These are phyloP conservation scores for Cadophora gregata DNA, from an alignment of 2,329 filamentous ascomycete genomes.

Conservation along the genomic window DNA sequence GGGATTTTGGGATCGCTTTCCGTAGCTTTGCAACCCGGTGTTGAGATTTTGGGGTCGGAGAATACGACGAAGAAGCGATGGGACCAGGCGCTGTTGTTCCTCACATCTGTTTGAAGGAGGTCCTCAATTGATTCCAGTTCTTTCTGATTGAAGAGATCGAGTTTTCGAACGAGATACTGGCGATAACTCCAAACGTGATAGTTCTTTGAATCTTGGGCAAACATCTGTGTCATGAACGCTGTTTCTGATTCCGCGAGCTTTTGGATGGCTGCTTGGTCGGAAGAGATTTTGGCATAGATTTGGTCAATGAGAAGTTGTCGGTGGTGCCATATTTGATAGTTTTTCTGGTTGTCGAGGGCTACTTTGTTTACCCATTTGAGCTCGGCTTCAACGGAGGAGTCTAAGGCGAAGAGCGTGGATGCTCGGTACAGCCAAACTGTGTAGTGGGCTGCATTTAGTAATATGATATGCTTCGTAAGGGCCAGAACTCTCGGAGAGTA, in stretches of 20 bases:
- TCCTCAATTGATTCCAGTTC: slow-evolving; percentile 75
- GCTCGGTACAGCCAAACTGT: slow-evolving; percentile 98
- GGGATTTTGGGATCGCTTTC: slow-evolving; percentile 63
- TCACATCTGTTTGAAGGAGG: slow-evolving; percentile 79
- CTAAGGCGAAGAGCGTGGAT: slow-evolving; percentile 72
- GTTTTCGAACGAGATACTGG: slow-evolving; percentile 69
- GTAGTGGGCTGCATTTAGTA: slow-evolving; percentile 95
- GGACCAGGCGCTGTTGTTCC: slow-evolving; percentile 98
- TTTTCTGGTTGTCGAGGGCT: slow-evolving; percentile 86
- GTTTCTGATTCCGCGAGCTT: slow-evolving; percentile 70
- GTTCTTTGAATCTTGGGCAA: slow-evolving; percentile 89
- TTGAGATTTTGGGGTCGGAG: slow-evolving; percentile 60
- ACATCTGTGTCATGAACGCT: slow-evolving; percentile 79
- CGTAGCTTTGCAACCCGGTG: slow-evolving; percentile 54
- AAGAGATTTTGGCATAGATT: slow-evolving; percentile 64
- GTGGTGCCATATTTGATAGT: slow-evolving; percentile 97
- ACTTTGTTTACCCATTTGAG: slow-evolving; percentile 86
- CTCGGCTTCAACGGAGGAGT: slow-evolving; percentile 54
- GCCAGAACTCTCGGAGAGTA: slow-evolving; percentile 77
- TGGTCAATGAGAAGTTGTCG: slow-evolving; percentile 69
- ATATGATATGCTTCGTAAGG: slow-evolving; percentile 88
- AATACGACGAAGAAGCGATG: slow-evolving; percentile 96
- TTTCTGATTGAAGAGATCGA: slow-evolving; percentile 67
- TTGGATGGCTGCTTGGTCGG: slow-evolving; percentile 58
- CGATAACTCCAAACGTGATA: slow-evolving; percentile 99